Evolutionary conservation across 2,329 filamentous ascomycete genomes (phyloP).

Genomic region (Colletotrichum ledebouriae): DNA sequence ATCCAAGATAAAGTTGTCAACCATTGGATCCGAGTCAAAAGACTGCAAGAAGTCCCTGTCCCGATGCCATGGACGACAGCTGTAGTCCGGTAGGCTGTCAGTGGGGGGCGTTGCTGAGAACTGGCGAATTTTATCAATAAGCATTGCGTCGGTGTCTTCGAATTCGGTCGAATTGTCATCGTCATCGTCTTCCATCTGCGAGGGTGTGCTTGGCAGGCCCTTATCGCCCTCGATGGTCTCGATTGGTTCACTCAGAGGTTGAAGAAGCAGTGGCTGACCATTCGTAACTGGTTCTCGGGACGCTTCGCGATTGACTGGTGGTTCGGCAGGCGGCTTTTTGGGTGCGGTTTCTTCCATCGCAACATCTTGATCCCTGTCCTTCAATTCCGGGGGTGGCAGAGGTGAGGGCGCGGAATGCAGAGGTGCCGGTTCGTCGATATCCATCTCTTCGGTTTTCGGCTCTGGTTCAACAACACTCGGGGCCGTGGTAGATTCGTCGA

Average conservation of each 20-base stretch:
- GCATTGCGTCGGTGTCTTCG: constrained; percentile 65
- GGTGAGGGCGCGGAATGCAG: constrained; percentile 25
- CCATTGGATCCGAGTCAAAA: constrained; percentile 54
- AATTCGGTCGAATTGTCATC: constrained; percentile 68
- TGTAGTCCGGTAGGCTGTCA: constrained; percentile 65
- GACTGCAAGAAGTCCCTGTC: constrained; percentile 60
- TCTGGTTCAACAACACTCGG: constrained; percentile 42
- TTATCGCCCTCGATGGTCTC: constrained; percentile 47
- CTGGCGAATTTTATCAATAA: constrained; percentile 63
- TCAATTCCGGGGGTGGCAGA: background rate
- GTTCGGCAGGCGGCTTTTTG: constrained; percentile 47
- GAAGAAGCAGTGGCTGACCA: constrained; percentile 24
- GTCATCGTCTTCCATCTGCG: constrained; percentile 60
- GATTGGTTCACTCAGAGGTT: constrained; percentile 37
- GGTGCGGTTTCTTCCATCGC: constrained; percentile 41
- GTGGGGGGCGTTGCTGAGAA: constrained; percentile 68
- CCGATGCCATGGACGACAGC: constrained; percentile 61
- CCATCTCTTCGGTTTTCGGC: constrained; percentile 59
- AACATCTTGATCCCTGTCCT: constrained; percentile 42
- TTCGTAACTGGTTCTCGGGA: constrained; percentile 23
- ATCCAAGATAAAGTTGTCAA: constrained; percentile 62
- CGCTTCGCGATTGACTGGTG: constrained; percentile 3
- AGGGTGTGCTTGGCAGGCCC: constrained; percentile 59
- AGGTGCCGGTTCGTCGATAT: constrained; percentile 50
- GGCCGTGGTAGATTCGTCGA: background rate